phyloP scores from a whole-genome alignment of 2,329 filamentous ascomycete genomes.

The Colletotrichum tofieldiae region DNA sequence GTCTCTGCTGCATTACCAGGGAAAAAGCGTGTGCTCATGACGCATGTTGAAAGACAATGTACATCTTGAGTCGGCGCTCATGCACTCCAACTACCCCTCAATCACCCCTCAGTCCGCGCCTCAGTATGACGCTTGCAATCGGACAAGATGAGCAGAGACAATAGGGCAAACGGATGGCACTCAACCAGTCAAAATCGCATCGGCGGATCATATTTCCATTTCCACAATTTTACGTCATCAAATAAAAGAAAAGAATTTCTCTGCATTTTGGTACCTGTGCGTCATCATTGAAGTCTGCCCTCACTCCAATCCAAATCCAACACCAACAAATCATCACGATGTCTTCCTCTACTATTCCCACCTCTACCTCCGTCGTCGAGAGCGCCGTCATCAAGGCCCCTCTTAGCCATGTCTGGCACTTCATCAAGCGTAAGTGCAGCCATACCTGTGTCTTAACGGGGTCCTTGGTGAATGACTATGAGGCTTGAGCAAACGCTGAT shows the following conservation, averaged over 20 bases:
- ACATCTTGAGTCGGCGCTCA: neutral
- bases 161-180: conserved; percentile 4
- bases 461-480: neutral
- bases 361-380: conserved; percentile 77
- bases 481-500: conserved; percentile 4
- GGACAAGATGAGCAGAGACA: conserved; percentile 4
- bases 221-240: conserved; percentile 30
- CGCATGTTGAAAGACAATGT: neutral
- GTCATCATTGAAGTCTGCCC: conserved; percentile 53
- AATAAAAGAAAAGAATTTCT: conserved; percentile 18
- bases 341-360: conserved; percentile 69
- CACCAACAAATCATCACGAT: conserved; percentile 43
- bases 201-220: conserved; percentile 31
- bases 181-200: conserved; percentile 18
- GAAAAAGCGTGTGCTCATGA: neutral
- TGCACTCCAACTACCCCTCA: conserved; percentile 13
- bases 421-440: conserved; percentile 72
- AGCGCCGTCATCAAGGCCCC: conserved; percentile 78
- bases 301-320: neutral
- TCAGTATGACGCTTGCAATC: neutral
- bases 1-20: neutral
- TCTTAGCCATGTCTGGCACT: conserved; percentile 79
- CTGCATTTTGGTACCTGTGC: neutral
- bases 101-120: neutral
- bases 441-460: neutral